Conservation (phyloP, 371 early-diverging fungal genomes). For the Smittium culicis region DNA sequence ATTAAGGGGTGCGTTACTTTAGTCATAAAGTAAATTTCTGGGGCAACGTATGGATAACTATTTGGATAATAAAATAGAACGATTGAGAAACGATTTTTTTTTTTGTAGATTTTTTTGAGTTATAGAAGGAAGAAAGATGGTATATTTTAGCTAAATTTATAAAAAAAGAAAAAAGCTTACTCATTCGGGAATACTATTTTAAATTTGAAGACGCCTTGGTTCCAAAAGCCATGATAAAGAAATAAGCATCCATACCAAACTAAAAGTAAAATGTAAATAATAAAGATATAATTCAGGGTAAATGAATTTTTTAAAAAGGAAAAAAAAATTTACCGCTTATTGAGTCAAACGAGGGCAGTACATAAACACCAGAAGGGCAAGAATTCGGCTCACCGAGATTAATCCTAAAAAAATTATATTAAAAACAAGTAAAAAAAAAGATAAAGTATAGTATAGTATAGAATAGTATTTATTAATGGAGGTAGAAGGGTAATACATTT, state of each 20-base stretch:
- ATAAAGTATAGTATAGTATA: neutral
- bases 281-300: neutral
- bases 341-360: conserved; percentile 2
- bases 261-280: neutral
- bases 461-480: neutral
- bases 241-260: conserved; percentile 5
- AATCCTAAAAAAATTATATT: neutral
- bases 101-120: neutral
- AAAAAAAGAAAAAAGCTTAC: neutral
- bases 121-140: no score
- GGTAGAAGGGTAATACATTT: neutral
- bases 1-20: neutral
- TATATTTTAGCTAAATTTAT: no score
- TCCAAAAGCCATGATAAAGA: conserved; percentile 5
- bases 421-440: neutral
- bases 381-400: neutral
- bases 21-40: neutral
- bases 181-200: conserved; percentile 5
- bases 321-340: neutral
- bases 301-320: neutral
- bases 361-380: neutral
- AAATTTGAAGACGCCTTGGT: conserved; percentile 2
- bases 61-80: neutral
- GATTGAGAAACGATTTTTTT: neutral
- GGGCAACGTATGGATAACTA: neutral